Base-by-base conservation (phyloP, 2,329 filamentous ascomycete species). In the Penicillium crustosum region DNA sequence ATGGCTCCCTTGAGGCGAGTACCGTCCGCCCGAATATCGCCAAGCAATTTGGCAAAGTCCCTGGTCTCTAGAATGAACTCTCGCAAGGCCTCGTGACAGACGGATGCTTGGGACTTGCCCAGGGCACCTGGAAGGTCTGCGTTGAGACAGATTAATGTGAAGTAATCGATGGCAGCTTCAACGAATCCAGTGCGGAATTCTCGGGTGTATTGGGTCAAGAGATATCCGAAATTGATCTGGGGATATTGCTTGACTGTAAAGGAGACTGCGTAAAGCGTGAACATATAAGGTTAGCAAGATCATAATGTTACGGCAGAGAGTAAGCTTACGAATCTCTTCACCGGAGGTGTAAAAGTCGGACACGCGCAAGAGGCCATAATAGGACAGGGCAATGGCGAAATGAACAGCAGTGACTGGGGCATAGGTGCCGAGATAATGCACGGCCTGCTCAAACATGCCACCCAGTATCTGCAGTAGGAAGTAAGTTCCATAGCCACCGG, bases 41-140 rank as follows among this genome's bases (percentile, higher is more conserved):
- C 94, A 49, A 99, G 86, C 15, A 99, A 81, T 69, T 91, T 90
- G 69, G 93, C 93, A 75, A 97, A 99, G 71, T 99, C 94, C 64
- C 93, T 87, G 21, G 93, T 96, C 77, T 99, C 94, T n/a, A 99
- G 82, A 27, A 97, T 92, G 55, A 97, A 86, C 75, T 97, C 94
- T 36, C 93, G 90, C 57, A 99, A 81, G 7, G 92, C 93, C 75
- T 96, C 91, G 74, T 97, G 91, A 75, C 93, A 97, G 38, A 97
- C 84, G 48, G 84, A 86, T 53, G 87, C 85, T 71, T 96, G 93
- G 43, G 88, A 87, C 60, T 85, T 86, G 56, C 91, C 92, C 6
- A 88, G 81, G 56, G 90, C 84, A 21, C 88, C 89, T 27, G 83
- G 84, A 43, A 95, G 81, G 73, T 97, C 93, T 49, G 88, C 85